Evolutionary conservation across 129 eudicot species (phyloP).

Genomic region (Flaveria trinervia): DNA sequence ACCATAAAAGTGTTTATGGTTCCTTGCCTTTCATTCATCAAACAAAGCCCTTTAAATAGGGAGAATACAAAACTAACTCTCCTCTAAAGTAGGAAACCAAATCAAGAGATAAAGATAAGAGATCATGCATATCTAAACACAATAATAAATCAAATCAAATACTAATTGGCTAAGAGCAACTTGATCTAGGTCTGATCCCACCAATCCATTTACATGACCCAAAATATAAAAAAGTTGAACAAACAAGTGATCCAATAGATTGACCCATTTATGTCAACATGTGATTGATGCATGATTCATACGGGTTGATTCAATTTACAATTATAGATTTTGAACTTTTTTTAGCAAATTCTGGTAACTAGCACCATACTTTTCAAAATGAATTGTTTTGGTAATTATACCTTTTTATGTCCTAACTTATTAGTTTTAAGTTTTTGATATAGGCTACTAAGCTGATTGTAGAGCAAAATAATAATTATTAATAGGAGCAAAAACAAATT

Average conservation of each 20-base stretch:
- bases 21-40: too few relatives aligned
- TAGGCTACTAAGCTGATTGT: not conserved
- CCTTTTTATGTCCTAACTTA: not conserved
- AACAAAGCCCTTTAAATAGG: too few relatives aligned
- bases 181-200: constrained; percentile 10
- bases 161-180: too few relatives aligned
- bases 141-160: too few relatives aligned
- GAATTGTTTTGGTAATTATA: not conserved
- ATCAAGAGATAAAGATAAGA: too few relatives aligned
- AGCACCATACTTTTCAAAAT: not conserved
- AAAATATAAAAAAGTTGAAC: not conserved
- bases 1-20: too few relatives aligned
- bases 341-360: not conserved
- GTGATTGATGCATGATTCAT: not conserved
- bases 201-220: not conserved
- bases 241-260: constrained; percentile 1
- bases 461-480: not conserved
- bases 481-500: not conserved
- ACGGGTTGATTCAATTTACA: not conserved
- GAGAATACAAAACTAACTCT: too few relatives aligned
- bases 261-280: not conserved
- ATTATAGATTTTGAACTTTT: not conserved
- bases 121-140: too few relatives aligned
- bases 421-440: not conserved
- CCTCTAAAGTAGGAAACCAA: too few relatives aligned